A percentile compares a stretch with the other conserved stretches of the same genome.
phyloP scores from a whole-genome alignment of 2,329 filamentous ascomycete genomes.

The Talaromyces sp. region DNA sequence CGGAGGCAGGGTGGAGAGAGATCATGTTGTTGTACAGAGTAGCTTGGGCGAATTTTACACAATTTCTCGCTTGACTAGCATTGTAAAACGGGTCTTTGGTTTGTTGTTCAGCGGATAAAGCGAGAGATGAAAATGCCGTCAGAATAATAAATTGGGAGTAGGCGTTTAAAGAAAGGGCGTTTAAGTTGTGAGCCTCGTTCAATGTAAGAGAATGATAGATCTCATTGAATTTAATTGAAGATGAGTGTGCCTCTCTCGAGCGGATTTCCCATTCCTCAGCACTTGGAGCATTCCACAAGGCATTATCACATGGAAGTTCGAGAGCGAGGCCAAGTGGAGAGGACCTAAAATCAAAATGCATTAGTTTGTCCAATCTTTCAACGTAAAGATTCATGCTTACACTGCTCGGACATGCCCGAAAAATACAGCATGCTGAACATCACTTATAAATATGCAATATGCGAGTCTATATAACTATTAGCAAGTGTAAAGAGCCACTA shows the following conservation, averaged over 20 bases:
- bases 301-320: neutral
- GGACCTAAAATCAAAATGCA: neutral
- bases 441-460: neutral
- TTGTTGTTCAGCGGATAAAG: neutral
- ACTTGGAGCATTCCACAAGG: neutral
- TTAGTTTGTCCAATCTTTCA: neutral
- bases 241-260: neutral
- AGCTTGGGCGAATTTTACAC: neutral
- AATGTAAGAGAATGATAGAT: neutral
- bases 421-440: neutral
- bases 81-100: neutral
- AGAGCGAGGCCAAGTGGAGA: neutral
- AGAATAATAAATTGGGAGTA: neutral
- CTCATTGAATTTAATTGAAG: neutral
- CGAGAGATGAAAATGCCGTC: neutral
- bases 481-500: neutral
- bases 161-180: neutral
- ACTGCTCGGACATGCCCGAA: neutral
- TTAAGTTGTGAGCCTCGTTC: neutral
- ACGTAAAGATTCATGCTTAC: neutral
- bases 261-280: neutral
- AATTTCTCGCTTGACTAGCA: neutral
- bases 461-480: neutral
- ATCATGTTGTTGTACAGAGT: neutral
- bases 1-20: neutral